Conservation (phyloP, 2,329 filamentous ascomycete species). For the Microdochium paspali region DNA sequence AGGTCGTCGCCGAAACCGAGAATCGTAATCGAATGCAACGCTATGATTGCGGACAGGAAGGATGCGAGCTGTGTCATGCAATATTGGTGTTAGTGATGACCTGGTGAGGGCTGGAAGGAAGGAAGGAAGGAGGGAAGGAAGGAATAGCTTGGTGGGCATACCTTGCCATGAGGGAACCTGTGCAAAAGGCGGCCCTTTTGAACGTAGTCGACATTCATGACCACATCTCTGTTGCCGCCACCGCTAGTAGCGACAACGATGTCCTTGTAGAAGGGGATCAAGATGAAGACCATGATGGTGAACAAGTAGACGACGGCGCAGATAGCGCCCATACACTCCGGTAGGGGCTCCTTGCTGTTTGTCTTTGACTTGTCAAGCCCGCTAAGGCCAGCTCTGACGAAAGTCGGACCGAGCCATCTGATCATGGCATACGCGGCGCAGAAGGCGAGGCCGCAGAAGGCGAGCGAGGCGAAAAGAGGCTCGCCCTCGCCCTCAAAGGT, state of each 20-base stretch:
- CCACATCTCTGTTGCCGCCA: constrained; percentile 82
- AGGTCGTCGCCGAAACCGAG: constrained; percentile 92
- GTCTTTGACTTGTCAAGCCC: constrained; percentile 81
- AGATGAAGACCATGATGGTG: constrained; percentile 82
- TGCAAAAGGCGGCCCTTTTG: constrained; percentile 81
- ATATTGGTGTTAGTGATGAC: neutral
- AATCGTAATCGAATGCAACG: constrained; percentile 81
- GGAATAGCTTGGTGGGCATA: too few species aligned
- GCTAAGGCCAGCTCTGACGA: constrained; percentile 80
- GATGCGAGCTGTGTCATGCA: constrained; percentile 68
- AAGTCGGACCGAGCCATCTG: constrained; percentile 84
- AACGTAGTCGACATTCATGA: constrained; percentile 62
- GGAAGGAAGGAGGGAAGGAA: too few species aligned
- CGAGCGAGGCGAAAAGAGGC: constrained; percentile 78
- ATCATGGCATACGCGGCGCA: constrained; percentile 76
- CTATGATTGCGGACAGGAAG: constrained; percentile 88
- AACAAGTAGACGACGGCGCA: constrained; percentile 90
- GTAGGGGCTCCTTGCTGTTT: constrained; percentile 44
- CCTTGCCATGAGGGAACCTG: constrained; percentile 90
- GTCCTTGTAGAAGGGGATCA: constrained; percentile 96
- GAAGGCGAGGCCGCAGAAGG: constrained; percentile 80
- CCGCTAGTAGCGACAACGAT: constrained; percentile 92
- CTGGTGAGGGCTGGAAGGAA: neutral
- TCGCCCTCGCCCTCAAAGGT: constrained; percentile 80
- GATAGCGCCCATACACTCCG: constrained; percentile 92